These are phyloP conservation scores for Saturnispora dispora DNA, from an alignment of 805 yeast species.

Conservation along the genomic window DNA sequence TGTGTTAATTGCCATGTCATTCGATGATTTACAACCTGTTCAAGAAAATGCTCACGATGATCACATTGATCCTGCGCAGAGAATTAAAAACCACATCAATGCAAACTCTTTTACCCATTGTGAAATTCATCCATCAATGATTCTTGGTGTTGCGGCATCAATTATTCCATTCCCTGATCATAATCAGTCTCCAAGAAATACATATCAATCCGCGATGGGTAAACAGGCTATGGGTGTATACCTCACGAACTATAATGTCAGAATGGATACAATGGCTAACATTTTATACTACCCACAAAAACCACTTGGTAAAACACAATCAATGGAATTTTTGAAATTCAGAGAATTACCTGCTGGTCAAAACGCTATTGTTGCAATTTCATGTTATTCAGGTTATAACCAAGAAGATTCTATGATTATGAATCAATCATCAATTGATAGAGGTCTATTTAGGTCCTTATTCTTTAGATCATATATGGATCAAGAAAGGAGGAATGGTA, in stretches of 20 bases:
- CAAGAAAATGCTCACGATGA: constrained; percentile 31
- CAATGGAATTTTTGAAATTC: constrained; percentile 95
- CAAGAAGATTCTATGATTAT: constrained; percentile 99
- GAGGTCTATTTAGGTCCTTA: constrained; percentile 91
- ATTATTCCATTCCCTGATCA: constrained; percentile 99
- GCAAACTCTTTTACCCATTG: constrained; percentile 90
- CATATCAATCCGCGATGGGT: constrained; percentile 99
- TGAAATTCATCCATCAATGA: constrained; percentile 98
- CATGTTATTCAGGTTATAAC: constrained; percentile 96
- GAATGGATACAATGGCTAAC: constrained; percentile 99
- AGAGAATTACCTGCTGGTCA: constrained; percentile 99
- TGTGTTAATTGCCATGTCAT: constrained; percentile 96
- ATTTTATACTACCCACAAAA: constrained; percentile 95
- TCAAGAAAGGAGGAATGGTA: constrained; percentile 96
- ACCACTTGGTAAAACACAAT: constrained; percentile 94
- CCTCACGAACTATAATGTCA: constrained; percentile 85
- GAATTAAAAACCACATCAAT: constrained; percentile 56
- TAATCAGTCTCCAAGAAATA: constrained; percentile 98
- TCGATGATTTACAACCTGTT: constrained; percentile 78
- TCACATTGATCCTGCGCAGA: constrained; percentile 60
- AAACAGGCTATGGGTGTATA: constrained; percentile 99
- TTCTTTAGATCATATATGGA: constrained; percentile 98
- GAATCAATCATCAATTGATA: constrained; percentile 96
- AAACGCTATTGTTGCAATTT: constrained; percentile 95
- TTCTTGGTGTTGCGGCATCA: constrained; percentile 96